Conservation (phyloP, 305 asterid genomes). For the Euphrasia arctica region DNA sequence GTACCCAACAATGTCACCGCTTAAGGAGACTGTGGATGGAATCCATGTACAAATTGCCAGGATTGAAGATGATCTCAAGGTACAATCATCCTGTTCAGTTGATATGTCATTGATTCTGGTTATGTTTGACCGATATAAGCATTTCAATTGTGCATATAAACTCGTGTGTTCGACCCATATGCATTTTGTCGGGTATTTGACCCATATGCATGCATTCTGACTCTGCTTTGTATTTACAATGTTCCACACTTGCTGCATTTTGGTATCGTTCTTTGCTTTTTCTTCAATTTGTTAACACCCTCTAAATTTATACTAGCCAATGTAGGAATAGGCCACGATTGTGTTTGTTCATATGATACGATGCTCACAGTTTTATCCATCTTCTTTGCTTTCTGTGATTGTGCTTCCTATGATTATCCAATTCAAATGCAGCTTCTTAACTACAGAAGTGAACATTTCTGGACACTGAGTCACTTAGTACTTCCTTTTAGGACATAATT, state of each 20-base stretch:
- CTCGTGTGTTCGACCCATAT: no score
- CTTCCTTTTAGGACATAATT: background rate
- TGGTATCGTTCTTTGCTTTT: no score
- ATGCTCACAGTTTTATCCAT: background rate
- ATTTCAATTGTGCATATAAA: no score
- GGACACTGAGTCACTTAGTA: background rate
- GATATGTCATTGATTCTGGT: background rate
- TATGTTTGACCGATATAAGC: no score
- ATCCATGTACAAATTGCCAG: conserved; percentile 77
- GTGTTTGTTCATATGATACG: no score
- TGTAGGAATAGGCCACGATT: no score
- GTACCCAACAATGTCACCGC: conserved; percentile 96
- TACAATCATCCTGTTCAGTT: conserved; percentile 27
- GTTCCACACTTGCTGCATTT: no score
- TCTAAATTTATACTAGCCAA: no score
- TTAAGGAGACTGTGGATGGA: conserved; percentile 84
- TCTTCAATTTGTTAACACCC: no score
- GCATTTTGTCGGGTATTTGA: no score
- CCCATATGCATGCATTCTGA: no score
- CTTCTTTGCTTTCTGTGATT: background rate
- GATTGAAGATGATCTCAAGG: conserved; percentile 99
- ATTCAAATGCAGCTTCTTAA: background rate
- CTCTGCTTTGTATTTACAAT: no score
- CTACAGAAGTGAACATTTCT: background rate
- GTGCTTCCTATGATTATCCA: background rate